phyloP scores from a whole-genome alignment of 2,329 filamentous ascomycete genomes.

The Hysterium pulicare region DNA sequence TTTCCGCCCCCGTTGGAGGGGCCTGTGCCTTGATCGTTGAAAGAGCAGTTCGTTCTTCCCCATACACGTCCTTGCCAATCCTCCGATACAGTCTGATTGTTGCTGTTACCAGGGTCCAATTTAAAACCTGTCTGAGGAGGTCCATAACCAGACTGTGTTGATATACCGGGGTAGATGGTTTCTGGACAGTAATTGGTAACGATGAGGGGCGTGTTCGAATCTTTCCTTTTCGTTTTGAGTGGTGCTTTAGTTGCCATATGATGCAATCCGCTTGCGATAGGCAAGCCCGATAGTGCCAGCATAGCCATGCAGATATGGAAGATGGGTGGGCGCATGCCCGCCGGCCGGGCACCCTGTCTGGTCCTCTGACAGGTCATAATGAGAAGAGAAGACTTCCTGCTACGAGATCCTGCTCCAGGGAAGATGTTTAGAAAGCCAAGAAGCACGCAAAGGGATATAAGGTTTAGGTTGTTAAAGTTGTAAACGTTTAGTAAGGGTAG shows the following conservation, averaged over 20 bases:
- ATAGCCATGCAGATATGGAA: neutral
- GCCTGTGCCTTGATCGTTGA: slow-evolving; percentile 61
- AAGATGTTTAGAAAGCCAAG: no score
- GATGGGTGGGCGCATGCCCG: neutral
- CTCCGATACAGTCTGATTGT: slow-evolving; percentile 61
- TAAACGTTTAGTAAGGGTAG: no score
- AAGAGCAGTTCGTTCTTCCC: slow-evolving; percentile 81
- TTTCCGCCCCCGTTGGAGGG: slow-evolving; percentile 45
- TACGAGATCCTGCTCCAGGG: no score
- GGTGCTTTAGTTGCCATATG: slow-evolving; percentile 32
- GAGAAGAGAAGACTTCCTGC: no score
- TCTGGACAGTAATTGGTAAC: slow-evolving; percentile 70
- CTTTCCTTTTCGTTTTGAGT: slow-evolving; percentile 25
- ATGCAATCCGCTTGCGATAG: slow-evolving; percentile 19
- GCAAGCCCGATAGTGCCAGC: neutral
- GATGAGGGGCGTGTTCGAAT: slow-evolving; percentile 52
- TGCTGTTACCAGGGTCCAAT: slow-evolving; percentile 57
- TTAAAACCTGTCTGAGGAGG: slow-evolving; percentile 67
- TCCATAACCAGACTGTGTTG: slow-evolving; percentile 67
- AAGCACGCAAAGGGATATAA: no score
- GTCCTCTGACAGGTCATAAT: neutral
- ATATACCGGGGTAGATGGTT: slow-evolving; percentile 72
- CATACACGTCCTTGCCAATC: slow-evolving; percentile 81
- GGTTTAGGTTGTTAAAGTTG: no score
- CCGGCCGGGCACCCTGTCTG: neutral